phyloP scores from a whole-genome alignment of 1,139 yeast genomes.

The Blastobotrys apis region DNA sequence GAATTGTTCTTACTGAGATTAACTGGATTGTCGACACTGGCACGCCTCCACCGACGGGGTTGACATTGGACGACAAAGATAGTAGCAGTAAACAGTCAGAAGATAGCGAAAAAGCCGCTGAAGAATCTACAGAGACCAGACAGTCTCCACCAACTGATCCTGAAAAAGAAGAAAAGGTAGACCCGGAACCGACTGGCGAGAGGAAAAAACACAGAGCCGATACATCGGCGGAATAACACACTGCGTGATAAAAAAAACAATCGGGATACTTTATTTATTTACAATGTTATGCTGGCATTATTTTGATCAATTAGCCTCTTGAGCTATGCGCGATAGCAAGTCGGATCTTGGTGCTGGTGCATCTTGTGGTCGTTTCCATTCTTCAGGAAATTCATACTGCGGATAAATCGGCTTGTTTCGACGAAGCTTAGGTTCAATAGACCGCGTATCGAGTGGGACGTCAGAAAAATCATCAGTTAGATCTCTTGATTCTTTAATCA shows the following conservation, averaged over 20 bases:
- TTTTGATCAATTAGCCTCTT: no score
- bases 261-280: not conserved
- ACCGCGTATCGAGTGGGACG: constrained; percentile 79
- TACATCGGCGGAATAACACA: not conserved
- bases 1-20: constrained; percentile 28
- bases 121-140: not conserved
- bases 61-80: not conserved
- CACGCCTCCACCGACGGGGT: constrained; percentile 19
- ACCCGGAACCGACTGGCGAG: not conserved
- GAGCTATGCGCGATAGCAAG: constrained; percentile 6
- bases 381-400: constrained; percentile 58
- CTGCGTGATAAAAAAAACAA: not conserved
- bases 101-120: not conserved
- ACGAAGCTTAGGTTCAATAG: constrained; percentile 45
- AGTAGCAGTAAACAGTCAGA: not conserved
- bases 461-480: constrained; percentile 61
- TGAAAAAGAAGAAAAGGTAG: not conserved
- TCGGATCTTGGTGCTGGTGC: constrained; percentile 21
- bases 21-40: constrained; percentile 33
- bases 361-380: constrained; percentile 70
- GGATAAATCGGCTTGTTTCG: constrained; percentile 35
- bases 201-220: not conserved
- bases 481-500: constrained; percentile 65
- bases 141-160: not conserved
- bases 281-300: not conserved